These are phyloP conservation scores for Panellus pusillus DNA, from an alignment of 768 basidiomycete species.

Conservation along the genomic window DNA sequence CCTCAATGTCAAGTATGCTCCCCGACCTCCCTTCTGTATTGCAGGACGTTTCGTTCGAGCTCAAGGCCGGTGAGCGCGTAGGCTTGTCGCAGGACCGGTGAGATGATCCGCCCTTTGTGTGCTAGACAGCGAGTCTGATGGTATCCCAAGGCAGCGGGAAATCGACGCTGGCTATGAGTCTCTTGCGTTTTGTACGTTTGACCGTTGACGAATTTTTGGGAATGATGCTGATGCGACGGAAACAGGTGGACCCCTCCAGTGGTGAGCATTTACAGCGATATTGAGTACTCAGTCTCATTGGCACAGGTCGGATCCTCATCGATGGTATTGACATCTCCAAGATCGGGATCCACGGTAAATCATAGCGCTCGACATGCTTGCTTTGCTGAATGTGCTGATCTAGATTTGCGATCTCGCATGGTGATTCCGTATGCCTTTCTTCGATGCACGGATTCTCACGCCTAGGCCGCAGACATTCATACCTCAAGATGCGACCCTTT, in stretches of 20 bases:
- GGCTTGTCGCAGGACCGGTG: slow-evolving; percentile 77
- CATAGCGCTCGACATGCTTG: not conserved
- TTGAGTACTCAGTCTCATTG: too few species aligned
- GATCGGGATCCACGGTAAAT: slow-evolving; percentile 72
- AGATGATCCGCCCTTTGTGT: slow-evolving; percentile 4
- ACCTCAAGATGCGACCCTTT: slow-evolving; percentile 75
- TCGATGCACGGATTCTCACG: not conserved
- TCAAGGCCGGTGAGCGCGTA: slow-evolving; percentile 72
- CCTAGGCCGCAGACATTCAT: slow-evolving; percentile 64
- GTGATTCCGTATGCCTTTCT: slow-evolving; percentile 8
- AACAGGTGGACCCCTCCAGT: slow-evolving; percentile 66
- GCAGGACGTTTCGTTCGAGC: slow-evolving; percentile 69
- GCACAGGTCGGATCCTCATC: slow-evolving; percentile 67
- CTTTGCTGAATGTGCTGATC: not conserved
- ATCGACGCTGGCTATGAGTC: slow-evolving; percentile 82
- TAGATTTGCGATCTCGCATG: not conserved
- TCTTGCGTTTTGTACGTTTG: slow-evolving; percentile 78
- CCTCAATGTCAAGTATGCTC: slow-evolving; percentile 78
- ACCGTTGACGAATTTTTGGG: too few species aligned
- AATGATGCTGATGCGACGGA: not conserved
- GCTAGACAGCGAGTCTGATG: slow-evolving; percentile 2
- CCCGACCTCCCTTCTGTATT: slow-evolving; percentile 82
- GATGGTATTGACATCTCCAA: slow-evolving; percentile 87
- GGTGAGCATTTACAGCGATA: too few species aligned
- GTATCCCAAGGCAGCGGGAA: slow-evolving; percentile 63